Base-by-base conservation (phyloP, 805 yeast species). In the Blastobotrys attinorum region DNA sequence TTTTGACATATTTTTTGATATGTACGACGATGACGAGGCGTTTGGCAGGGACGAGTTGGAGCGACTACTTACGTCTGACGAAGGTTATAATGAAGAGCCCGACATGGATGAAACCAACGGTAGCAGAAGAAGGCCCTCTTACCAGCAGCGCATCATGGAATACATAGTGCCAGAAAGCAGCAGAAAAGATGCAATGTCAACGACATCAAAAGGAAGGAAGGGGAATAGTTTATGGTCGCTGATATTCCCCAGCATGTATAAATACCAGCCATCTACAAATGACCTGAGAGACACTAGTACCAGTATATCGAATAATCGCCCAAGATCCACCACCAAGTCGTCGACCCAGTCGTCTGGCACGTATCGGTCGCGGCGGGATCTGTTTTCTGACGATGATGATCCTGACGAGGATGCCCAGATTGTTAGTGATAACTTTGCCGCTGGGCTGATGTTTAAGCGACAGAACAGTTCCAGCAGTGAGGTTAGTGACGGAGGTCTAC, bases 1-100 rank as follows among this genome's bases (percentile, higher is more conserved):
- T 3, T 43, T 43, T 18, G 59, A 55, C 31, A 44, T 54, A 23
- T 55, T 53, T 40, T 55, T 55, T 46, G 59, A 55, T 40, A 49
- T 53, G 56, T 55, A 55, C 37, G 58, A 55, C 33, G 54, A 52
- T 8, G 59, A 55, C 23, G 55, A 51, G 7, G 58, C 46, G 17
- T 39, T 49, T 40, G 58, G 49, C 18, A 42, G 54, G 7, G 59
- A 55, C 27, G 59, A 55, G 36, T 34, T 55, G 37, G 59, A 54
- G 38, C 42, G 56, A 25, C 39, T 55, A 31, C 31, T 55, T 22
- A 47, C 34, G 22, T 18, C 22, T 1, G 47, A 48, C 11, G 39
- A 37, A 11, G 39, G 39, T 3, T 21, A 17, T 27, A 13, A 6
- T 15, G 11, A 11, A 8, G 39, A 23, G 31, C 21, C 7, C 16